A percentile compares a stretch with the other conserved stretches of the same genome.
Conservation (phyloP, 257 asterid genomes). For the Plectranthus barbatus region DNA sequence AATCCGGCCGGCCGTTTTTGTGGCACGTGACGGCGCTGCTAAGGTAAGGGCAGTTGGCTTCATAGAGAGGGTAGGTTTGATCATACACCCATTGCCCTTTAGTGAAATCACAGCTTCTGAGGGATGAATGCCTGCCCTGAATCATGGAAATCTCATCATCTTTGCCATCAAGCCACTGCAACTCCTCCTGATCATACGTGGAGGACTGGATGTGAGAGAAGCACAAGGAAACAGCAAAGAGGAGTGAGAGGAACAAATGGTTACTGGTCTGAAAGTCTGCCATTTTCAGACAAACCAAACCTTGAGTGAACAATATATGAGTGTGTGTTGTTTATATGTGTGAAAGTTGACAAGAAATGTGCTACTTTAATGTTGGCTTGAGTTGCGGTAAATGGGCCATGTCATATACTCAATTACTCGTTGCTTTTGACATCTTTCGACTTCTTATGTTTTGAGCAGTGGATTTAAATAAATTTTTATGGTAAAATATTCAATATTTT, state of each 20-base stretch:
- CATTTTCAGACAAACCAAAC: slow-evolving; percentile 22
- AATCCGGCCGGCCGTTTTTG: slow-evolving; percentile 80
- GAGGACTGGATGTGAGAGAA: slow-evolving; percentile 26
- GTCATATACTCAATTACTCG: background rate
- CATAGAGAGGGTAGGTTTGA: slow-evolving; percentile 67
- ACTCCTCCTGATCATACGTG: slow-evolving; percentile 39
- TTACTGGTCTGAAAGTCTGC: slow-evolving; percentile 10
- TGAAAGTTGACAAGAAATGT: slow-evolving; percentile 14
- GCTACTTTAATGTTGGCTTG: slow-evolving; percentile 37
- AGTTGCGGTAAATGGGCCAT: slow-evolving; percentile 42
- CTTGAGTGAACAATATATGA: slow-evolving; percentile 1
- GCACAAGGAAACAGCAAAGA: slow-evolving; percentile 1
- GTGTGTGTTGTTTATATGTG: slow-evolving; percentile 1
- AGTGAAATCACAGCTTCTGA: slow-evolving; percentile 48
- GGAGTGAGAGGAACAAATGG: slow-evolving; percentile 11
- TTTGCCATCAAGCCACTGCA: slow-evolving; percentile 49
- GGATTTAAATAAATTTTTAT: too few species aligned
- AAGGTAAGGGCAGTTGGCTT: slow-evolving; percentile 68
- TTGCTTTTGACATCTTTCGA: slow-evolving; percentile 5
- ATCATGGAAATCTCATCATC: slow-evolving; percentile 49
- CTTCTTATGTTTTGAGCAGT: too few species aligned
- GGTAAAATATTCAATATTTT: too few species aligned
- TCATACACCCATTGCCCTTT: slow-evolving; percentile 80
- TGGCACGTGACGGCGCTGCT: slow-evolving; percentile 60
- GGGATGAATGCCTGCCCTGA: slow-evolving; percentile 42